phyloP scores from a whole-genome alignment of 257 asterid genomes.

The Solanum etuberosum region DNA sequence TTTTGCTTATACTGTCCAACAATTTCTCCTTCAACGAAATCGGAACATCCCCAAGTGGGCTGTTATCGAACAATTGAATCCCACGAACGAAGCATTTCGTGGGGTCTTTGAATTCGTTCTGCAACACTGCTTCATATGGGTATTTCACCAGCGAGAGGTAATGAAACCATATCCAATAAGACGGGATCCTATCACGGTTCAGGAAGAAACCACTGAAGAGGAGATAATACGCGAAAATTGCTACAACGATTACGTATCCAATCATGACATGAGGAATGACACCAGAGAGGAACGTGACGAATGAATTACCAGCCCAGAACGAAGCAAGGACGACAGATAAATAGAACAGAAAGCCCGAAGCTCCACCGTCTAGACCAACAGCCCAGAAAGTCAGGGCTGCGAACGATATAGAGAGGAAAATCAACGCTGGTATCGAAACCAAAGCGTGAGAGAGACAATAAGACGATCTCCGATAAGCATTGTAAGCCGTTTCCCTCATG shows the following conservation, averaged over 20 bases:
- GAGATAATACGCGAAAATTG: conserved; percentile 17
- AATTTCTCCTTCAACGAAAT: conserved; percentile 9
- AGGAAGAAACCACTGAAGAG: conserved; percentile 31
- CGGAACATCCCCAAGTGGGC: conserved; percentile 6
- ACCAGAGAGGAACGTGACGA: conserved; percentile 28
- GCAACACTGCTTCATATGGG: conserved; percentile 26
- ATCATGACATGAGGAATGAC: conserved; percentile 23
- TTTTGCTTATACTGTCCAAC: conserved; percentile 5
- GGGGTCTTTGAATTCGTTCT: conserved; percentile 21
- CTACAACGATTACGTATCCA: conserved; percentile 19
- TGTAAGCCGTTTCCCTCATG: conserved; percentile 37
- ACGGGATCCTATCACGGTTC: conserved; percentile 21
- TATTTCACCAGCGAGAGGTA: conserved; percentile 26
- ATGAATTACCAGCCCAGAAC: conserved; percentile 37
- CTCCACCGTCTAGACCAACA: conserved; percentile 28
- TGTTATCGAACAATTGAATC: conserved; percentile 25
- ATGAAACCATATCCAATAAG: conserved; percentile 40
- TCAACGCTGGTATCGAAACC: conserved; percentile 19
- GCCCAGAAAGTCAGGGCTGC: conserved; percentile 28
- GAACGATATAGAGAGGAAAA: conserved; percentile 15
- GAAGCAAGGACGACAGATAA: conserved; percentile 19
- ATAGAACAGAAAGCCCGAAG: conserved; percentile 15
- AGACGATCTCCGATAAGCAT: conserved; percentile 26
- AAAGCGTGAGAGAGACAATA: conserved; percentile 26
- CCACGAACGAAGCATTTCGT: conserved; percentile 25